These are phyloP conservation scores for Ilex paraguariensis DNA, from an alignment of 305 asterid species.

Conservation along the genomic window DNA sequence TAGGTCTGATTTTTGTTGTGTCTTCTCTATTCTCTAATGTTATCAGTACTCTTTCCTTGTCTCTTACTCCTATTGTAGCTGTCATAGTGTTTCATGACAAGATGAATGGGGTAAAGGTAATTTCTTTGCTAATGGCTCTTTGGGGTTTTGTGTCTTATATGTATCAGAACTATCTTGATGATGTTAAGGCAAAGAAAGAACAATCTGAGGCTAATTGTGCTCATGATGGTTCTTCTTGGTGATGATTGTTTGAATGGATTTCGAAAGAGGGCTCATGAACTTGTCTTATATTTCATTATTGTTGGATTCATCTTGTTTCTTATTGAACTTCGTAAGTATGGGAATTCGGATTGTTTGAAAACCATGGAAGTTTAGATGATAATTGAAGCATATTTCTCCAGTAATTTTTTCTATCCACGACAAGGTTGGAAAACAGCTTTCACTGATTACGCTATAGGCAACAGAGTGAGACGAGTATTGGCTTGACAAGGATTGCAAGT, in stretches of 20 bases:
- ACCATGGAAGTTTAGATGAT: too few relatives aligned
- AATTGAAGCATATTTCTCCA: too few relatives aligned
- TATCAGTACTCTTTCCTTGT: conserved; percentile 83
- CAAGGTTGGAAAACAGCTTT: too few relatives aligned
- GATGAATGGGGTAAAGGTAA: conserved; percentile 71
- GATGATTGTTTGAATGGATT: conserved; percentile 4
- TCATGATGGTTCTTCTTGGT: conserved; percentile 24
- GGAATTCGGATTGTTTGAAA: too few relatives aligned
- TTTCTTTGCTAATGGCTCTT: conserved; percentile 69
- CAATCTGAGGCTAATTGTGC: conserved; percentile 13
- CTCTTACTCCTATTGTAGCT: conserved; percentile 80
- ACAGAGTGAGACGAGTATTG: too few relatives aligned
- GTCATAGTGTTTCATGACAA: conserved; percentile 64
- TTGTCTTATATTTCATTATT: too few relatives aligned
- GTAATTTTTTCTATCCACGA: too few relatives aligned
- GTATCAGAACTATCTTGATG: conserved; percentile 86
- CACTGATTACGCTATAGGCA: too few relatives aligned
- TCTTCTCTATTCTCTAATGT: conserved; percentile 88
- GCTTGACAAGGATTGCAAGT: too few relatives aligned
- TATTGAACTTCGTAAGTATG: too few relatives aligned
- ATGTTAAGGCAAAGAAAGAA: conserved; percentile 34
- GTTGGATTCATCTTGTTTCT: too few relatives aligned
- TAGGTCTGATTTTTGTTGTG: conserved; percentile 76
- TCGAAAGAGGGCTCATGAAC: too few relatives aligned
- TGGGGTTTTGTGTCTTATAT: conserved; percentile 84